Conservation (phyloP, 2,329 filamentous ascomycete species). For the Colletotrichum sp. region DNA sequence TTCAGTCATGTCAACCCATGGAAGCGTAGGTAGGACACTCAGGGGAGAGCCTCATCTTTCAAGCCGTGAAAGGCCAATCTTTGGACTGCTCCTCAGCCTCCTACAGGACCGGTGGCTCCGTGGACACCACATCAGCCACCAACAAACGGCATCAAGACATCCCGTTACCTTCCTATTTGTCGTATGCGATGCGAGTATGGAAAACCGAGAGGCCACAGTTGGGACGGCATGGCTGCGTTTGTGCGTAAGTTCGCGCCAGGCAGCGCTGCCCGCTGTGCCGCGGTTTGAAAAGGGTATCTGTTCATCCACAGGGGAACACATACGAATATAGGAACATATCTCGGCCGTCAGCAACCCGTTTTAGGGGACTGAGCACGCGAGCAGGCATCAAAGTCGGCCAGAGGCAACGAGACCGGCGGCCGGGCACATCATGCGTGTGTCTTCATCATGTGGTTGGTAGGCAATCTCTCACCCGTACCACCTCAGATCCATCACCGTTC, state of each 20-base stretch:
- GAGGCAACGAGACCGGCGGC: neutral
- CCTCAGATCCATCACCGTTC: neutral
- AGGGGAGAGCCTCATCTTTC: neutral
- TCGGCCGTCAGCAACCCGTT: neutral
- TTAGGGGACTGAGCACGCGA: constrained; percentile 3
- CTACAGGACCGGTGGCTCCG: neutral
- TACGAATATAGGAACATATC: neutral
- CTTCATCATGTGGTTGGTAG: neutral
- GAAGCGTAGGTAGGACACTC: neutral
- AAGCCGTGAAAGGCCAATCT: neutral
- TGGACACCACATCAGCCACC: neutral
- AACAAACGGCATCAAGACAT: neutral
- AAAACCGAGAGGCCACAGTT: neutral
- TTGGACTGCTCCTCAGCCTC: neutral
- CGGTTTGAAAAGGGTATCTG: neutral
- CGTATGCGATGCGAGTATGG: neutral
- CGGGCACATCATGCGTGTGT: neutral
- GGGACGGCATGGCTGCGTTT: neutral
- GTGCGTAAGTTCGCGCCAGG: neutral
- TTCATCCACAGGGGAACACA: neutral
- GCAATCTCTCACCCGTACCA: neutral
- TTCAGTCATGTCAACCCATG: neutral
- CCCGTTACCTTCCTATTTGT: neutral
- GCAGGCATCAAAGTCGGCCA: neutral
- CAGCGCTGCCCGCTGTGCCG: neutral